Base-by-base conservation (phyloP, 768 basidiomycete genomes). In the Paxillus ammoniavirescens region DNA sequence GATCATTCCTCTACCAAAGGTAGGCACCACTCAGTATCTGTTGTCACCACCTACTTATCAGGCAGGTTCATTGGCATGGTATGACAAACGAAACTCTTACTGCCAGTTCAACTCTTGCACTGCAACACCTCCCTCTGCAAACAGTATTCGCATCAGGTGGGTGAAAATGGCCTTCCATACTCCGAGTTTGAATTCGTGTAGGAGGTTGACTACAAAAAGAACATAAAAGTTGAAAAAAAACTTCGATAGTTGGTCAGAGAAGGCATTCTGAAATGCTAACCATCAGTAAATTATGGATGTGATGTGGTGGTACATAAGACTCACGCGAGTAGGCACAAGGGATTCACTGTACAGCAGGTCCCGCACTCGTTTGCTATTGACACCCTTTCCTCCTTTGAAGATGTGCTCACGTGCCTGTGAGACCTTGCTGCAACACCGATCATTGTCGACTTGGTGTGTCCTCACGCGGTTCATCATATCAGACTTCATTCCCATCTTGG, bases 1-100 rank as follows among this genome's bases (percentile, higher is more conserved):
- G 7, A 77, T 75, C 0, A 69, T 71, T 7, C 56, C 57, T 1
- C 57, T 47, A 0, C 74, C 73, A 61, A 76, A 76, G 0, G 70
- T 56, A 1, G 72, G 55, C 0, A 74, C 53, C 17, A 52, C 3
- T 1, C 66, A 61, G 46, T 66, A 76, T n/a, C 71, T 76, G 5
- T 55, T 10, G 36, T 37, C 43, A 45, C n/a, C 58, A 26, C 26
- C 26, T 26, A 26, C 26, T 26, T 26, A 26, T 26, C 26, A 26
- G 26, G 26, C 6, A 26, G 26, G 26, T 26, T 26, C 26, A 26
- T 26, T 6, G 6, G 26, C 26, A 26, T 26, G 6, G 26, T 26
- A 26, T 26, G 26, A 26, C 26, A 26, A 26, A 26, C 3, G 6
- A 26, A 26, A 26, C 6, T 26, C 54, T 23, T 47, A 64, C 65